Conservation (phyloP, 805 yeast species). For the Kregervanrija delftensis region DNA sequence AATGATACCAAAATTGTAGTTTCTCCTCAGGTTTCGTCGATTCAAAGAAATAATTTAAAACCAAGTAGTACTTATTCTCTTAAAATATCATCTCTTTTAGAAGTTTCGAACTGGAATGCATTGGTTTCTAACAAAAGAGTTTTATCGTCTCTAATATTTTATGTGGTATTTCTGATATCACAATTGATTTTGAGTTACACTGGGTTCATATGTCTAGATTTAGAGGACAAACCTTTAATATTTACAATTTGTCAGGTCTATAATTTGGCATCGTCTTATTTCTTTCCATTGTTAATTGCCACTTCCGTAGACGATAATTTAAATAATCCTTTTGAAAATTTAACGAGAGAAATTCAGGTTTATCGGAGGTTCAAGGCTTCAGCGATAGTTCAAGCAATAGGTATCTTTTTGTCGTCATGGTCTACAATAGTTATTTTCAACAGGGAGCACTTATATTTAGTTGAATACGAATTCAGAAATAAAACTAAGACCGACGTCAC, state of each 20-base stretch:
- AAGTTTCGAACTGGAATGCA: constrained; percentile 21
- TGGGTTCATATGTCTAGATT: constrained; percentile 21
- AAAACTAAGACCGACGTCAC: constrained; percentile 14
- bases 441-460: constrained; percentile 12
- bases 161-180: constrained; percentile 20
- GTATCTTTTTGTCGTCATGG: constrained; percentile 12
- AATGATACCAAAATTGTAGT: constrained; percentile 1
- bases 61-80: background rate
- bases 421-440: constrained; percentile 1
- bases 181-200: constrained; percentile 22
- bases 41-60: background rate
- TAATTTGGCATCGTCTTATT: constrained; percentile 21
- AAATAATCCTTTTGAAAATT: constrained; percentile 18
- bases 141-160: constrained; percentile 14
- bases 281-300: constrained; percentile 20
- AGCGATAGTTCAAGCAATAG: constrained; percentile 13
- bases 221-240: constrained; percentile 18
- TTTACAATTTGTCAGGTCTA: constrained; percentile 18
- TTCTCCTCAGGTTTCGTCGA: background rate
- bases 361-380: constrained; percentile 17
- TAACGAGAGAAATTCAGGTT: constrained; percentile 17
- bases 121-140: constrained; percentile 17
- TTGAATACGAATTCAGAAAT: constrained; percentile 3
- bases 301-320: constrained; percentile 19
- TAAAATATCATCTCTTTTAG: constrained; percentile 1